These are phyloP conservation scores for Yarrowia deformans DNA, from an alignment of 805 yeast species.

Conservation along the genomic window DNA sequence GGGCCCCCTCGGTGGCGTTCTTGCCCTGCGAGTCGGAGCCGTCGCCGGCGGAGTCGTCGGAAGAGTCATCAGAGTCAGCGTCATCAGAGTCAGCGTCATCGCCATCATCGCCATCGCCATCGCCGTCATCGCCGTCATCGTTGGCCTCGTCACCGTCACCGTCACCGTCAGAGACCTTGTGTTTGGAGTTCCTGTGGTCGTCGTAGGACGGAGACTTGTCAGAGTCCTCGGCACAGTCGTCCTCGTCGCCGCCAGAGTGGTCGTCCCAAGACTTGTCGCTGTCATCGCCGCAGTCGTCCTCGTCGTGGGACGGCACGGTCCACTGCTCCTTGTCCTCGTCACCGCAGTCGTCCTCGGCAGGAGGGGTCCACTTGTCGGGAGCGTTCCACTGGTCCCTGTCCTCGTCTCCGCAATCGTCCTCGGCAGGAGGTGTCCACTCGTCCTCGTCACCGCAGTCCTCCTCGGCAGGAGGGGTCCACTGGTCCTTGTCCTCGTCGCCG, in stretches of 20 bases:
- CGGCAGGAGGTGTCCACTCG: slow-evolving; percentile 4
- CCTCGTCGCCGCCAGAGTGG: slow-evolving; percentile 1
- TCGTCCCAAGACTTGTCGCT: slow-evolving; percentile 6
- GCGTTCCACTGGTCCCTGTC: background rate
- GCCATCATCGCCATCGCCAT: background rate
- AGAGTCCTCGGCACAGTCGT: slow-evolving; percentile 21
- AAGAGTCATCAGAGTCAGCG: background rate
- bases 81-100: background rate
- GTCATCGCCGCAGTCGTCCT: slow-evolving; percentile 6
- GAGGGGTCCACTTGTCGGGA: background rate
- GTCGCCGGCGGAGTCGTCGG: background rate
- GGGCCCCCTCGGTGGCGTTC: slow-evolving; percentile 25
- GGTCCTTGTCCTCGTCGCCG: slow-evolving; percentile 15
- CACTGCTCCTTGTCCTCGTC: slow-evolving; percentile 26
- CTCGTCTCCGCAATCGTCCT: slow-evolving; percentile 3
- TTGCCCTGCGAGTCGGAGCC: slow-evolving; percentile 19
- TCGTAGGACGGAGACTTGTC: slow-evolving; percentile 12
- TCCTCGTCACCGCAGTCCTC: slow-evolving; percentile 30
- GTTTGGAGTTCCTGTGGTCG: background rate
- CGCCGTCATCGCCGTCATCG: background rate
- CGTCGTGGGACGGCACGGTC: background rate
- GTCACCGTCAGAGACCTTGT: background rate
- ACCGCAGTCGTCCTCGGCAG: slow-evolving; percentile 12
- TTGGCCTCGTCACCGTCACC: background rate
- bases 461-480: slow-evolving; percentile 5